Conservation (phyloP, 2,329 filamentous ascomycete species). For the Volutella citrinella region DNA sequence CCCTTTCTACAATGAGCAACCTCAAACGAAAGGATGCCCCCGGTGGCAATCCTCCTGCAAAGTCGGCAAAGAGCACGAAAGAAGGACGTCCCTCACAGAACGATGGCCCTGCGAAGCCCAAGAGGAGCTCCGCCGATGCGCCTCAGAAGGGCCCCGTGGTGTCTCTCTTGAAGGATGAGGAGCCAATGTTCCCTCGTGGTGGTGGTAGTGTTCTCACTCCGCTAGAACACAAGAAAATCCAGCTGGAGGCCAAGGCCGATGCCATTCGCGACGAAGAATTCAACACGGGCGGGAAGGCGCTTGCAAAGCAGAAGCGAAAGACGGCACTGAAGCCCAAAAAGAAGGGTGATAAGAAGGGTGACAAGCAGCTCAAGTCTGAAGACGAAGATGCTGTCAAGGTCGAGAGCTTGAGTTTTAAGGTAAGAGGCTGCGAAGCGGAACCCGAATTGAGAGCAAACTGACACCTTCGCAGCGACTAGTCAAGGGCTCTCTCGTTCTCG, state of each 20-base stretch:
- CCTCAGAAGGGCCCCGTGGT: conserved; percentile 35
- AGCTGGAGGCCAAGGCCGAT: conserved; percentile 88
- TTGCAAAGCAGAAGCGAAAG: conserved; percentile 57
- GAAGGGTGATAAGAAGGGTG: conserved; percentile 43
- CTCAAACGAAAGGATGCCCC: conserved; percentile 59
- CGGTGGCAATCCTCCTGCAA: conserved; percentile 46
- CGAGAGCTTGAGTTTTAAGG: conserved; percentile 87
- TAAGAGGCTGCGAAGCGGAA: too few relatives aligned
- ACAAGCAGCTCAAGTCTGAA: conserved; percentile 7
- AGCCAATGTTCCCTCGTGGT: conserved; percentile 87
- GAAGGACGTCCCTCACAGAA: conserved; percentile 48
- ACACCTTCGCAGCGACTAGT: conserved; percentile 75
- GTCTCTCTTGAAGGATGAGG: conserved; percentile 67
- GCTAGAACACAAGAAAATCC: conserved; percentile 93
- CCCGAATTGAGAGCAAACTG: too few relatives aligned
- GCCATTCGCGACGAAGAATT: conserved; percentile 83
- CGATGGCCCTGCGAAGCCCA: conserved; percentile 28
- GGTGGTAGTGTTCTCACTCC: conserved; percentile 89
- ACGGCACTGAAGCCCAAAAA: conserved; percentile 49
- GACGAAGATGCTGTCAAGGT: conserved; percentile 64
- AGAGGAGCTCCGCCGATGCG: conserved; percentile 24
- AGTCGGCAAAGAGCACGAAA: conserved; percentile 45
- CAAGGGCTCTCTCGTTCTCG: conserved; percentile 83
- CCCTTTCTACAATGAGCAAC: conserved; percentile 46
- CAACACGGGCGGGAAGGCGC: conserved; percentile 42